These are phyloP conservation scores for Ascochyta pisi DNA, from an alignment of 2,329 filamentous ascomycete species.

Conservation along the genomic window DNA sequence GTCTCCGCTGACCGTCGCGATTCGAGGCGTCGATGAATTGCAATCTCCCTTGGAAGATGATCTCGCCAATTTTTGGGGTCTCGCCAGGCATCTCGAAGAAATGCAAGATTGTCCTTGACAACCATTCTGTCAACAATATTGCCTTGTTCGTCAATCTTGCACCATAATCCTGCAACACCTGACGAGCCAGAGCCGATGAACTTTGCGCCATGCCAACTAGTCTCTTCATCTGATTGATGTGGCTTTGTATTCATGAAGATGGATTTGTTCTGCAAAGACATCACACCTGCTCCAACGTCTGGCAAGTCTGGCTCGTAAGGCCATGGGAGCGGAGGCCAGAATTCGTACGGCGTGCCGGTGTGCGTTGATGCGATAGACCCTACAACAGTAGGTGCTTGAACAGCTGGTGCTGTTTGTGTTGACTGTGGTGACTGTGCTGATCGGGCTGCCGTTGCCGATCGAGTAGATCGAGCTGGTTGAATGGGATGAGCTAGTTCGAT, in stretches of 20 bases:
- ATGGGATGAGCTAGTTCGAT: no score
- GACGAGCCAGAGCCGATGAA: background rate
- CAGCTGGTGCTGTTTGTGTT: background rate
- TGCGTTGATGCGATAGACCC: background rate
- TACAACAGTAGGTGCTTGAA: background rate
- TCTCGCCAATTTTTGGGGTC: conserved; percentile 11
- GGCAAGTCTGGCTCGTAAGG: background rate
- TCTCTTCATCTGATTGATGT: background rate
- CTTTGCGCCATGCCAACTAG: background rate
- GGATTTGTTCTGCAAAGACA: background rate
- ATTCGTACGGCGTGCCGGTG: background rate
- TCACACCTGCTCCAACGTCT: background rate
- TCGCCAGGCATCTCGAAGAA: background rate
- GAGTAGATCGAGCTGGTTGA: background rate
- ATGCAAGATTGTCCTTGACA: conserved; percentile 1
- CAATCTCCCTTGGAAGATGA: background rate
- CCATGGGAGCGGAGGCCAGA: background rate
- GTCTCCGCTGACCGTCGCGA: background rate
- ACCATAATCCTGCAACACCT: background rate
- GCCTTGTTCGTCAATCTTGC: background rate
- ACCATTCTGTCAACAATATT: conserved; percentile 5
- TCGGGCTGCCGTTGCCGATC: background rate
- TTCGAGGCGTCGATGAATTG: background rate
- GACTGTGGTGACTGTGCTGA: background rate
- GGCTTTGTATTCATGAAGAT: background rate